Evolutionary conservation across 208 protist genomes (phyloP).

Genomic region (Trichomonas tenax): DNA sequence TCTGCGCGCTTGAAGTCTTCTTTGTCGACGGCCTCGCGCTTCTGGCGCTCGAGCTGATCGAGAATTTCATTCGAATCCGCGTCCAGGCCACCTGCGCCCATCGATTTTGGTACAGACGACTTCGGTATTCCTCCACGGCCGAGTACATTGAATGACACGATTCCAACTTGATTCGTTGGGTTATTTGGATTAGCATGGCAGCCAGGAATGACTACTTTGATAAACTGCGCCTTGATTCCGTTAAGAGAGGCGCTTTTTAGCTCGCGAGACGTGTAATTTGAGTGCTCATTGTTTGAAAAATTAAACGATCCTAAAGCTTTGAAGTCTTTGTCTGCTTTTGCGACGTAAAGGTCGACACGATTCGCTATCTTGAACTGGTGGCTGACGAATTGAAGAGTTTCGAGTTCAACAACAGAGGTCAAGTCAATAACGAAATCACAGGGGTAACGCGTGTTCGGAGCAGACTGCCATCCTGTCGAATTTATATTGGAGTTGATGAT

Average conservation of each 20-base stretch:
- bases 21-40: not conserved
- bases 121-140: not conserved
- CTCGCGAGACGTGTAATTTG: not conserved
- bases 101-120: not conserved
- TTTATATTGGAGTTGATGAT: not conserved
- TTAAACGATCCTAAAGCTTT: not conserved
- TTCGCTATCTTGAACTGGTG: not conserved
- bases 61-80: not conserved
- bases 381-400: not conserved
- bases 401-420: not conserved
- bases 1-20: not conserved
- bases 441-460: not conserved
- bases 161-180: not conserved
- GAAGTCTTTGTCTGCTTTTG: not conserved
- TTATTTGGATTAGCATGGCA: constrained; percentile 19
- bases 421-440: not conserved
- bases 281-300: not conserved
- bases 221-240: not conserved
- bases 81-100: too few species aligned
- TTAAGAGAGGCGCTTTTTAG: not conserved
- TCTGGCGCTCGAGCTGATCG: not conserved
- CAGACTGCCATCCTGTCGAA: not conserved
- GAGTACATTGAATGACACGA: not conserved
- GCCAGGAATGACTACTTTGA: not conserved
- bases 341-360: not conserved